Conservation (phyloP, 176 grass and related monocot genomes). For the Echinochloa phyllopogon region DNA sequence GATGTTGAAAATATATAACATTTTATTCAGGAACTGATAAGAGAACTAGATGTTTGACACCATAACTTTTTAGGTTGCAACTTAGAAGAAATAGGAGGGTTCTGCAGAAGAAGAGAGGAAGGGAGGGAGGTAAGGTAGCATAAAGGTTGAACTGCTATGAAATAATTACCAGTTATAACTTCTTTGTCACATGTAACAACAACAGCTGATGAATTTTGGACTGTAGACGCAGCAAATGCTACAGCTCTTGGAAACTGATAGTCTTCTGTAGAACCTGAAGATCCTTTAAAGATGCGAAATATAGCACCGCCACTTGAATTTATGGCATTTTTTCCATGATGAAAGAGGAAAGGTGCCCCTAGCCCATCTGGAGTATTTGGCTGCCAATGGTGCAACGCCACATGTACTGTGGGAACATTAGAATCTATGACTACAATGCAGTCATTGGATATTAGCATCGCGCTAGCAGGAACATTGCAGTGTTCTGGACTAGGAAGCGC, state of each 20-base stretch:
- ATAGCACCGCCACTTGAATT: constrained; percentile 73
- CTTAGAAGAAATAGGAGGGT: constrained; percentile 18
- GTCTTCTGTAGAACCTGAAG: constrained; percentile 68
- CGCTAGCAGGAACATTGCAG: constrained; percentile 85
- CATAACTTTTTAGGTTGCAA: constrained; percentile 25
- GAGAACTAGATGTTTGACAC: constrained; percentile 17
- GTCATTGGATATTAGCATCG: constrained; percentile 80
- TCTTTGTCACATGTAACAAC: constrained; percentile 88
- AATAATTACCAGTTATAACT: constrained; percentile 89
- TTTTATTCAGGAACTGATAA: constrained; percentile 31
- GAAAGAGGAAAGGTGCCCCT: constrained; percentile 91
- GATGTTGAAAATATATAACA: not conserved
- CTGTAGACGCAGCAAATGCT: constrained; percentile 81
- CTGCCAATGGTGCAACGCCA: constrained; percentile 96
- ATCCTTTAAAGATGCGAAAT: constrained; percentile 95
- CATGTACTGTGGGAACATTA: constrained; percentile 72
- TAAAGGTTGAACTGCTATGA: constrained; percentile 6
- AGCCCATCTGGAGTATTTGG: constrained; percentile 85
- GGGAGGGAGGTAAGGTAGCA: not conserved
- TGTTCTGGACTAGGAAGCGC: constrained; percentile 72
- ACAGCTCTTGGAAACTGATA: constrained; percentile 77
- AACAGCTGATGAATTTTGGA: constrained; percentile 68
- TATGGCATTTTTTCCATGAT: constrained; percentile 68
- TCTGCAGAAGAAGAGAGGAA: not conserved
- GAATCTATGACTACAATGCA: constrained; percentile 84